These are phyloP conservation scores for Fraxinus sp. DNA, from an alignment of 305 asterid species.

Conservation along the genomic window DNA sequence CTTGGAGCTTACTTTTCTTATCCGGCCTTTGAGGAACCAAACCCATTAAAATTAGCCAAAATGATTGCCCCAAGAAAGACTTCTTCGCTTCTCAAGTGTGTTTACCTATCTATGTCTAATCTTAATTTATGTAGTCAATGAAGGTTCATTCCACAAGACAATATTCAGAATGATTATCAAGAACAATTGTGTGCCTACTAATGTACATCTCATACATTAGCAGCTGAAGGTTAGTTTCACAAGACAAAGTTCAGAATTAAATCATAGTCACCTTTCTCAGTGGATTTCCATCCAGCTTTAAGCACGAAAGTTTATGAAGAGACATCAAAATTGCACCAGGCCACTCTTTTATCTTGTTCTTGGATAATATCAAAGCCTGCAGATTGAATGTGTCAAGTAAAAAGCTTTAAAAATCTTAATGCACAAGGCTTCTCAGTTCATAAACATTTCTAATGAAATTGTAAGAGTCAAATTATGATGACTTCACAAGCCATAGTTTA, in stretches of 20 bases:
- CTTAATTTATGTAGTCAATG: neutral
- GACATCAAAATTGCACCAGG: constrained; percentile 69
- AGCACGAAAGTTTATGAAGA: constrained; percentile 73
- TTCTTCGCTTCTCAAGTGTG: constrained; percentile 5
- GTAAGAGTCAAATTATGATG: constrained; percentile 4
- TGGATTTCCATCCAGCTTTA: constrained; percentile 87
- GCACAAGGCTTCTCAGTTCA: constrained; percentile 6
- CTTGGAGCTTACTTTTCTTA: constrained; percentile 3
- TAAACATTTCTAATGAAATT: constrained; percentile 11
- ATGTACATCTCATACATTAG: neutral
- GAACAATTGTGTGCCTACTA: constrained; percentile 1
- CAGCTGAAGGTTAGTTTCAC: neutral
- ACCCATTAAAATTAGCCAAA: neutral
- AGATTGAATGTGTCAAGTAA: constrained; percentile 20
- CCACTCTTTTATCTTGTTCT: constrained; percentile 91
- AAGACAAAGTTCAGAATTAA: constrained; percentile 1
- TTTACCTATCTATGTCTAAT: neutral
- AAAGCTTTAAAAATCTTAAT: constrained; percentile 15
- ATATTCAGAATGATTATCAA: neutral
- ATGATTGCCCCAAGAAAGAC: constrained; percentile 4
- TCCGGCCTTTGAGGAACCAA: constrained; percentile 21
- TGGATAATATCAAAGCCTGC: constrained; percentile 80
- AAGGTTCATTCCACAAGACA: neutral
- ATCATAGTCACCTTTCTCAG: constrained; percentile 59
- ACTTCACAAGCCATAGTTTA: constrained; percentile 7